Percentiles rank a stretch among this genome's conserved stretches.
These are phyloP conservation scores for Lagenidium sp. DNA, from an alignment of 352 stramenopile species.

Conservation along the genomic window DNA sequence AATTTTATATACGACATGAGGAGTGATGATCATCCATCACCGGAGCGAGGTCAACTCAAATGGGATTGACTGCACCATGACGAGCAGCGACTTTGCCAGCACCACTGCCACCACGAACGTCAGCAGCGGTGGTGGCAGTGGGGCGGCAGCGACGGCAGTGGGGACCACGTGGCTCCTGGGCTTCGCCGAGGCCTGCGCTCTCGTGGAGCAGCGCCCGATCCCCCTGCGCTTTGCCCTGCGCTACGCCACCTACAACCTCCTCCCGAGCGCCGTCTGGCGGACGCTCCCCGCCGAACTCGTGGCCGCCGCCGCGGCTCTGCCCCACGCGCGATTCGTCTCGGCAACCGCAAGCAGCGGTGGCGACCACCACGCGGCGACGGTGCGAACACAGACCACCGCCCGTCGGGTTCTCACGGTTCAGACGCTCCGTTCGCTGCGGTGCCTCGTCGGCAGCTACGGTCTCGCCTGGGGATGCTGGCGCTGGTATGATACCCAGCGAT, in stretches of 20 bases:
- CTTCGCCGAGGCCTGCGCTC: constrained; percentile 58
- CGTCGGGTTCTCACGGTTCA: constrained; percentile 33
- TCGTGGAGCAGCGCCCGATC: constrained; percentile 45
- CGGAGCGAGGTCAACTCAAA: too few species aligned
- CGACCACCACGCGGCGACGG: too few species aligned
- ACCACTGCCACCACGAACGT: too few species aligned
- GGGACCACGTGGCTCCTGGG: constrained; percentile 35
- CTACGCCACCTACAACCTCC: constrained; percentile 46
- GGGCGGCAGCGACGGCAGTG: too few species aligned
- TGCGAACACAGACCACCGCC: too few species aligned
- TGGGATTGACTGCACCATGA: too few species aligned
- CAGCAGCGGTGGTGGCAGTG: too few species aligned
- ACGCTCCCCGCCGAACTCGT: constrained; percentile 33
- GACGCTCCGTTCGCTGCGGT: constrained; percentile 38
- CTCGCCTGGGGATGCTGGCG: constrained; percentile 44
- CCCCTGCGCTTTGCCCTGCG: constrained; percentile 51
- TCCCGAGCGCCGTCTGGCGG: constrained; percentile 58
- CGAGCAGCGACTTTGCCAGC: too few species aligned
- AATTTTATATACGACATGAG: too few species aligned
- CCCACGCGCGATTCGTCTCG: constrained; percentile 20
- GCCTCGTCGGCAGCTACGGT: constrained; percentile 48
- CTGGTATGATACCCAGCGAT: constrained; percentile 10
- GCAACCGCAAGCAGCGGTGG: too few species aligned
- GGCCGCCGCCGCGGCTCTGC: constrained; percentile 24
- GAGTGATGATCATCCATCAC: too few species aligned